These are phyloP conservation scores for Penicillium expansum DNA, from an alignment of 2,329 filamentous ascomycete genomes.

Conservation along the genomic window DNA sequence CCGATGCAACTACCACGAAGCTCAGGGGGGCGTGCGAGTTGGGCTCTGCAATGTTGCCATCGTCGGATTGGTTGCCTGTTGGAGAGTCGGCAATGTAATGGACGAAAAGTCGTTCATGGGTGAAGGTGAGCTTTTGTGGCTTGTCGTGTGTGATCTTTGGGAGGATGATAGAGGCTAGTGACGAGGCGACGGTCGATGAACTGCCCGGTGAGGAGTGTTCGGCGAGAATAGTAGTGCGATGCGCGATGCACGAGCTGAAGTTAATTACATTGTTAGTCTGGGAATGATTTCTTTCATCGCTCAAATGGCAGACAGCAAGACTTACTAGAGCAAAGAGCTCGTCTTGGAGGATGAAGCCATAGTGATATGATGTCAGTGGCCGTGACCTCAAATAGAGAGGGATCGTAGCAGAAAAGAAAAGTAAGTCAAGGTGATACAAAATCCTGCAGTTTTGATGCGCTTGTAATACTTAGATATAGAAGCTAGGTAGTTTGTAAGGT, in stretches of 20 bases:
- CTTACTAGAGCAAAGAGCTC: slow-evolving; percentile 72
- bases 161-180: slow-evolving; percentile 87
- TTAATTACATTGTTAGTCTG: slow-evolving; percentile 4
- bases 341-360: slow-evolving; percentile 72
- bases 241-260: slow-evolving; percentile 81
- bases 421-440: background rate
- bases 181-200: slow-evolving; percentile 79
- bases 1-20: slow-evolving; percentile 84
- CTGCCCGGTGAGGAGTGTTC: slow-evolving; percentile 88
- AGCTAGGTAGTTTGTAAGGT: background rate
- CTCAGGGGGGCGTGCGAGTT: slow-evolving; percentile 76
- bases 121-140: slow-evolving; percentile 89
- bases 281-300: too few relatives aligned
- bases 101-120: slow-evolving; percentile 85
- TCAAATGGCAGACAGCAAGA: slow-evolving; percentile 14
- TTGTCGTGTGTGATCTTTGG: slow-evolving; percentile 83
- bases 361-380: slow-evolving; percentile 9
- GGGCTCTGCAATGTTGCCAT: slow-evolving; percentile 39
- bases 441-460: background rate
- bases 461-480: background rate
- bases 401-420: background rate
- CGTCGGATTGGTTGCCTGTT: slow-evolving; percentile 52
- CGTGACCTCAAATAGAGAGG: background rate
- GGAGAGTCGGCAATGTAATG: slow-evolving; percentile 91
- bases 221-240: slow-evolving; percentile 86